phyloP scores from a whole-genome alignment of 176 grass and related monocot genomes.

The Hyparrhenia diplandra region DNA sequence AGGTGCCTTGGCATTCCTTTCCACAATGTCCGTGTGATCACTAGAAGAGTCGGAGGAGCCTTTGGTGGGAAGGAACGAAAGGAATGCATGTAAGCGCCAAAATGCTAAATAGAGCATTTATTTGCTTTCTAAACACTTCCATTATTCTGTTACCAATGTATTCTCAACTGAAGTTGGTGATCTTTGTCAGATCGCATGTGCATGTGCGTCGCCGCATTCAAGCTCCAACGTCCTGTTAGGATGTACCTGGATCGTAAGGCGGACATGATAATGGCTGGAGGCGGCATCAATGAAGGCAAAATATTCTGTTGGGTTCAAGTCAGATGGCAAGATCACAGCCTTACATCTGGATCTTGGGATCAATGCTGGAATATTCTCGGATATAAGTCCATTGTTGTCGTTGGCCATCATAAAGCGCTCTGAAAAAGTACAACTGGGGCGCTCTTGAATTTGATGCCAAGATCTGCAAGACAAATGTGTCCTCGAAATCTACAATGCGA shows the following conservation, averaged over 20 bases:
- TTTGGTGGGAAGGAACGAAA: constrained; percentile 73
- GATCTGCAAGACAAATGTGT: constrained; percentile 69
- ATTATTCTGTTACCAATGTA: background rate
- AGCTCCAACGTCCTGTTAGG: constrained; percentile 49
- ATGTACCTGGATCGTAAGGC: constrained; percentile 81
- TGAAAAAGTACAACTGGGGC: constrained; percentile 93
- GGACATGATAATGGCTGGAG: constrained; percentile 75
- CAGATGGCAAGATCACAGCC: constrained; percentile 60
- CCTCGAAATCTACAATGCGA: constrained; percentile 63
- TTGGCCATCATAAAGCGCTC: background rate
- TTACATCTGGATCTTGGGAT: constrained; percentile 59
- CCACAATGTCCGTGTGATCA: constrained; percentile 81
- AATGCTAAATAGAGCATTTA: background rate
- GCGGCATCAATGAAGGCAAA: constrained; percentile 57
- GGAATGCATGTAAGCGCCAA: constrained; percentile 18
- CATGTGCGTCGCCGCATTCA: constrained; percentile 73
- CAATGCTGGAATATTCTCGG: constrained; percentile 54
- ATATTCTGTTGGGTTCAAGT: constrained; percentile 83
- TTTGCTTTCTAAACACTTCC: background rate
- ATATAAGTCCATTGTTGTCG: constrained; percentile 32
- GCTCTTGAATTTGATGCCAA: constrained; percentile 59
- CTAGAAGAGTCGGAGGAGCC: constrained; percentile 73
- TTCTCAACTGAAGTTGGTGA: background rate
- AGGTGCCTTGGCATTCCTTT: constrained; percentile 64
- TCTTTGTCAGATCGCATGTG: constrained; percentile 44